phyloP scores from a whole-genome alignment of 805 yeast genomes.

The Crinitomyces ghanaensis region DNA sequence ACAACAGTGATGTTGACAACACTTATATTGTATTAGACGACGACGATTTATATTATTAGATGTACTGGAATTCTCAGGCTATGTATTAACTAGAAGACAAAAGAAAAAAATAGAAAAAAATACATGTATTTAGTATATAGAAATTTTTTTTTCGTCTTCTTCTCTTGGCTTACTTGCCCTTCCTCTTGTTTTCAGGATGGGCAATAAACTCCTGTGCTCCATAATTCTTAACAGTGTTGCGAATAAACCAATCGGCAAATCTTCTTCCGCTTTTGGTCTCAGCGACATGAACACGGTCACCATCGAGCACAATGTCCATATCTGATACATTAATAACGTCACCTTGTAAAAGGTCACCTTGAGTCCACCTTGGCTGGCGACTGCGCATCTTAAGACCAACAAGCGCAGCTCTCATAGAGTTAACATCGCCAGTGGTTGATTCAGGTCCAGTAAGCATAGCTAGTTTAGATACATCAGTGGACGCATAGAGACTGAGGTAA shows the following conservation, averaged over 20 bases:
- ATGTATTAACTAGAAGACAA: no score
- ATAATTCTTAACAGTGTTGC: conserved; percentile 37
- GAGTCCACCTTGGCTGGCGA: conserved; percentile 34
- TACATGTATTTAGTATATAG: no score
- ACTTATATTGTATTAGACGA: not conserved
- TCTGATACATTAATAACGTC: conserved; percentile 32
- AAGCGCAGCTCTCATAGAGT: conserved; percentile 29
- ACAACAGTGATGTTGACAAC: not conserved
- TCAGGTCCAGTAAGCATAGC: conserved; percentile 30
- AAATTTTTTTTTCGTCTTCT: conserved; percentile 15
- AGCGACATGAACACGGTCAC: conserved; percentile 33
- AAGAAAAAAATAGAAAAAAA: no score
- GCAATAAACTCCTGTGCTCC: conserved; percentile 32
- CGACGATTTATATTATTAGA: not conserved
- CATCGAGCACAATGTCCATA: conserved; percentile 32
- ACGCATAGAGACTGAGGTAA: conserved; percentile 36
- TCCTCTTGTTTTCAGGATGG: conserved; percentile 17
- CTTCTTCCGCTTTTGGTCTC: conserved; percentile 36
- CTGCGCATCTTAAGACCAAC: conserved; percentile 36
- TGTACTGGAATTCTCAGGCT: not conserved
- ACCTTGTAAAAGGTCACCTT: conserved; percentile 33
- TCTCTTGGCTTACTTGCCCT: conserved; percentile 6
- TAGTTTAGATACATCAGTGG: conserved; percentile 34
- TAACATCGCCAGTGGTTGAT: conserved; percentile 27
- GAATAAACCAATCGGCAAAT: conserved; percentile 40